A percentile compares a stretch with the other conserved stretches of the same genome.
phyloP scores from a whole-genome alignment of 768 basidiomycete genomes.

The Pleurotus salmoneostramineus region DNA sequence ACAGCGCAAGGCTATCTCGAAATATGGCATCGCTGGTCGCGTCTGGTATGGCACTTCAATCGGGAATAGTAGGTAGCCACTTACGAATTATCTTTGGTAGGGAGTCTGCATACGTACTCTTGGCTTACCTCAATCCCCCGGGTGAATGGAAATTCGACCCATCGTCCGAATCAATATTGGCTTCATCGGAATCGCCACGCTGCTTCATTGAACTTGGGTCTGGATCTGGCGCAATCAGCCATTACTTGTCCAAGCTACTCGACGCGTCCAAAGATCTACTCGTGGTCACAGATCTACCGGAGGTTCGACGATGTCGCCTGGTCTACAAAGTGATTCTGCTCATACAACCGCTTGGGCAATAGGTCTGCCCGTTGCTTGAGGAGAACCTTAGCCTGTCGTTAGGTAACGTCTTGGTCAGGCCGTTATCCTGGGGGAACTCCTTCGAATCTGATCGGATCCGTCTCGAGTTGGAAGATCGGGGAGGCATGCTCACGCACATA shows the following conservation, averaged over 20 bases:
- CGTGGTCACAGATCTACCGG: constrained; percentile 74
- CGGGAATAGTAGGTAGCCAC: neutral
- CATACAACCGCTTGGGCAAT: neutral
- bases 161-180: constrained; percentile 31
- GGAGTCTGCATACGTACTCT: constrained; percentile 70
- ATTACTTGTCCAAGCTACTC: constrained; percentile 28
- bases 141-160: constrained; percentile 48
- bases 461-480: constrained; percentile 26
- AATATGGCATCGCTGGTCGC: constrained; percentile 81
- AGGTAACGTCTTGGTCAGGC: constrained; percentile 38
- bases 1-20: constrained; percentile 58
- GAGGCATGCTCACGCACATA: constrained; percentile 51
- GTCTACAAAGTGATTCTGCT: neutral
- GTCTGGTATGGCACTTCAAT: constrained; percentile 55
- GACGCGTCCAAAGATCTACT: constrained; percentile 36
- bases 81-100: constrained; percentile 28
- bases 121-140: constrained; percentile 45
- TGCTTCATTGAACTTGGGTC: constrained; percentile 76
- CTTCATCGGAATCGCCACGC: constrained; percentile 10
- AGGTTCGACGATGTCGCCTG: constrained; percentile 38
- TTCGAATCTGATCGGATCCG: constrained; percentile 38
- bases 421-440: constrained; percentile 69
- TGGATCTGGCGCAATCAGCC: constrained; percentile 65
- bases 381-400: constrained; percentile 26
- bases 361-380: constrained; percentile 47